Percentiles rank a stretch among this genome's conserved stretches.
Conservation (phyloP, 2,329 filamentous ascomycete species). For the Scedosporium aurantiacum region DNA sequence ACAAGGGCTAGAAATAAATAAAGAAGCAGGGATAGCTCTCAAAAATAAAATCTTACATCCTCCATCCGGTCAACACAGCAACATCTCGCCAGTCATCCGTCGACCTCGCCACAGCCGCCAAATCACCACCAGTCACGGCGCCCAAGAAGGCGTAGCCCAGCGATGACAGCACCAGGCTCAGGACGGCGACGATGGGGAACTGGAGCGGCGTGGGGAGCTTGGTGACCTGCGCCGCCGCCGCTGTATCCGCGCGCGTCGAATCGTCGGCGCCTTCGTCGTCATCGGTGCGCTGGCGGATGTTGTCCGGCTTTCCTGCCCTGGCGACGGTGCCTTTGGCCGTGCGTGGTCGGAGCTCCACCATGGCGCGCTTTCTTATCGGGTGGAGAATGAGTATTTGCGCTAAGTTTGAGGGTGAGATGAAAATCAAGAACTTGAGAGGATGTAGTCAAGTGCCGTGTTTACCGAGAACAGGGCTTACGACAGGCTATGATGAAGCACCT, state of each 20-base stretch:
- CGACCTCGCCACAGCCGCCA: slow-evolving; percentile 55
- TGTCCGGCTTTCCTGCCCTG: background rate
- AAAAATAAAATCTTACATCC: slow-evolving; percentile 32
- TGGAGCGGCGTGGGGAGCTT: slow-evolving; percentile 32
- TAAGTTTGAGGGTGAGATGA: background rate
- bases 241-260: background rate
- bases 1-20: background rate
- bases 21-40: background rate
- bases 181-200: slow-evolving; percentile 40
- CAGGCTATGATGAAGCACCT: too few species aligned
- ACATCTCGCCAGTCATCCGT: slow-evolving; percentile 49
- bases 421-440: background rate
- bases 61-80: slow-evolving; percentile 36
- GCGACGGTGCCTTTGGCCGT: background rate
- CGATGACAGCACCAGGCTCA: slow-evolving; percentile 52
- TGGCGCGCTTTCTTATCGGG: background rate
- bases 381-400: background rate
- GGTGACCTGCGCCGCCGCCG: slow-evolving; percentile 8
- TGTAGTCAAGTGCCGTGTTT: too few species aligned
- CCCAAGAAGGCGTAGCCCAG: slow-evolving; percentile 52
- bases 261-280: background rate
- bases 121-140: slow-evolving; percentile 50
- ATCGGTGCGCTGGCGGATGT: background rate
- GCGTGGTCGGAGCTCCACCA: slow-evolving; percentile 6
- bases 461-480: too few species aligned